Percentiles rank a stretch among this genome's conserved stretches.
These are phyloP conservation scores for Tilletia walkeri DNA, from an alignment of 1,284 basidiomycete genomes.

Conservation along the genomic window DNA sequence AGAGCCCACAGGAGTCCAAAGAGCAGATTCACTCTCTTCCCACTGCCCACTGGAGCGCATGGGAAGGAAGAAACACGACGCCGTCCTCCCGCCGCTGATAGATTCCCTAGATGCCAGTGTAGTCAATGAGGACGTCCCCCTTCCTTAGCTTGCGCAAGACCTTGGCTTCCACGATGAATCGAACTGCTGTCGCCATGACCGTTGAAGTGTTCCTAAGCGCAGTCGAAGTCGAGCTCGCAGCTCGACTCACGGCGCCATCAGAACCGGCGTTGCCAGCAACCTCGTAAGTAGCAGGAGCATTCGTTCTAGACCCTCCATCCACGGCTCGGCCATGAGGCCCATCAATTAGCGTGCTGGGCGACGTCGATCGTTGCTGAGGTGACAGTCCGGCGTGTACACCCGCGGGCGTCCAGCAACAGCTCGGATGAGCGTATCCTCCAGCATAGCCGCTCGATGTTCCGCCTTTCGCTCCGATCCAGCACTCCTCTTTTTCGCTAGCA, in stretches of 20 bases:
- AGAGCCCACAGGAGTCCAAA: no score
- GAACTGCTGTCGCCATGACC: neutral
- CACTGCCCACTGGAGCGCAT: no score
- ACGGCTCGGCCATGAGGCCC: no score
- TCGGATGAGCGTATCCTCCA: neutral
- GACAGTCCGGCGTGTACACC: neutral
- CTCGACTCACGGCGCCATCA: neutral
- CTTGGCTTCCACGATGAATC: slow-evolving; percentile 15
- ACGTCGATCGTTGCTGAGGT: neutral
- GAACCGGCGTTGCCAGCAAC: neutral
- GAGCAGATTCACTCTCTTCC: no score
- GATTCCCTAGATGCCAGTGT: neutral
- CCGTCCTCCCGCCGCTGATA: neutral
- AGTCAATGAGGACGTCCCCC: slow-evolving; percentile 14
- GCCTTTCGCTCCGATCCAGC: neutral
- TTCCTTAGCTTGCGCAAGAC: slow-evolving; percentile 6
- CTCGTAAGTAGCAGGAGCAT: neutral
- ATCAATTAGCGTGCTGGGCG: no score
- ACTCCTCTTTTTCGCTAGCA: neutral
- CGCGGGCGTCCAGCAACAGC: neutral
- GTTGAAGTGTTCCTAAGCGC: neutral
- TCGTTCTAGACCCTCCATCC: no score
- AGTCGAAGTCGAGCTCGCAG: neutral
- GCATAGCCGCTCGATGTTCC: neutral
- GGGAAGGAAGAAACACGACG: no score